Percentiles rank a stretch among this genome's conserved stretches.
These are phyloP conservation scores for Citrus cavaleriei DNA, from an alignment of 345 rosid species.

Conservation along the genomic window DNA sequence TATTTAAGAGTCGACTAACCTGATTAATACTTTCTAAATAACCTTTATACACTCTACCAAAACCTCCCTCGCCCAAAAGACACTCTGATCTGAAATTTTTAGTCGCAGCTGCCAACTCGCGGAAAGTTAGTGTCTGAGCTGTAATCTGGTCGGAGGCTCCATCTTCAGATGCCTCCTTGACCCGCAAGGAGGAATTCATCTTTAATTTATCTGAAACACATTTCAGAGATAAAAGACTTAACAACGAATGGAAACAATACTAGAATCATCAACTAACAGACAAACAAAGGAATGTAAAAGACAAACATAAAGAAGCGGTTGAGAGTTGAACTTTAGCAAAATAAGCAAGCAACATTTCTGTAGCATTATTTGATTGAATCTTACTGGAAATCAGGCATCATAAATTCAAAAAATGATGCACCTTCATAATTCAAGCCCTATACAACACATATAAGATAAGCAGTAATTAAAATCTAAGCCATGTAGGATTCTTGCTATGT, in stretches of 20 bases:
- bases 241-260: not conserved
- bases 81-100: slow-evolving; percentile 75
- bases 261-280: not conserved
- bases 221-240: not conserved
- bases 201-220: slow-evolving; percentile 40
- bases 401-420: not conserved
- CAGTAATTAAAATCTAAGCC: not conserved
- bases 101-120: slow-evolving; percentile 74
- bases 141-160: slow-evolving; percentile 54
- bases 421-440: not conserved
- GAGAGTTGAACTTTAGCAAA: not conserved
- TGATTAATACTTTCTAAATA: slow-evolving; percentile 51
- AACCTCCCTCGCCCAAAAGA: slow-evolving; percentile 89
- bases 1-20: slow-evolving; percentile 36
- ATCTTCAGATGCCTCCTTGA: slow-evolving; percentile 35
- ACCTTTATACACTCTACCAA: slow-evolving; percentile 85
- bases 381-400: not conserved
- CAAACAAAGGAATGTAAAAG: not conserved
- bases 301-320: not conserved
- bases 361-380: not conserved
- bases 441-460: not conserved
- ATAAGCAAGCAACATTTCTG: slow-evolving; percentile 2
- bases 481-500: not conserved
- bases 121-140: slow-evolving; percentile 70
- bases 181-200: slow-evolving; percentile 28